Percentiles rank a stretch among this genome's conserved stretches.
Evolutionary conservation across 140 eudicot species (phyloP).

Genomic region (Cichorium intybus): DNA sequence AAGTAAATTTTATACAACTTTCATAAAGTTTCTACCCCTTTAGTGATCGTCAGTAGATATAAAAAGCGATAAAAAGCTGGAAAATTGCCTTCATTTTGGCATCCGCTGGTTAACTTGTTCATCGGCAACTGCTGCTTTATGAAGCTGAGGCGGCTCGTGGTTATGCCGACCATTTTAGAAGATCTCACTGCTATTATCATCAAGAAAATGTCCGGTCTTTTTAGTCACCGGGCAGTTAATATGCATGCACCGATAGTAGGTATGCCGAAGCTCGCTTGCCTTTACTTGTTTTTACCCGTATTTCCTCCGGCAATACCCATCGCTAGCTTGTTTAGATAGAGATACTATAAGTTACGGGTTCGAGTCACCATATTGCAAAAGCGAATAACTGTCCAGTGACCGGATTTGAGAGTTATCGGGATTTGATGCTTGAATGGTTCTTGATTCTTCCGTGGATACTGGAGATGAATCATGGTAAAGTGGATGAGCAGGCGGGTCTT

Average conservation of each 20-base stretch:
- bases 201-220: conserved; percentile 62
- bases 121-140: conserved; percentile 5
- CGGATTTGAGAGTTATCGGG: conserved; percentile 42
- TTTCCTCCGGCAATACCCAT: conserved; percentile 87
- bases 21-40: too few relatives aligned
- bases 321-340: conserved; percentile 48
- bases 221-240: conserved; percentile 64
- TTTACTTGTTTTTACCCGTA: conserved; percentile 89
- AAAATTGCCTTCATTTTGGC: conserved; percentile 61
- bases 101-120: conserved; percentile 22
- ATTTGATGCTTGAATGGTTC: conserved; percentile 39
- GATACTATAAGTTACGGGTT: conserved; percentile 13
- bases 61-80: background rate
- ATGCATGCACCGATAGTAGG: conserved; percentile 67
- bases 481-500: background rate
- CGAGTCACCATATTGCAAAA: background rate
- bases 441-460: conserved; percentile 4
- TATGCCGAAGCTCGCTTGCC: conserved; percentile 65
- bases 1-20: background rate
- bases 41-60: background rate
- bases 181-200: conserved; percentile 68
- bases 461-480: background rate
- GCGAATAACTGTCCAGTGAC: conserved; percentile 30
- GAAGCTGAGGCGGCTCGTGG: conserved; percentile 62
- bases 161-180: conserved; percentile 77